These are phyloP conservation scores for Xerocomellus intermedius DNA, from an alignment of 768 basidiomycete genomes.

Conservation along the genomic window DNA sequence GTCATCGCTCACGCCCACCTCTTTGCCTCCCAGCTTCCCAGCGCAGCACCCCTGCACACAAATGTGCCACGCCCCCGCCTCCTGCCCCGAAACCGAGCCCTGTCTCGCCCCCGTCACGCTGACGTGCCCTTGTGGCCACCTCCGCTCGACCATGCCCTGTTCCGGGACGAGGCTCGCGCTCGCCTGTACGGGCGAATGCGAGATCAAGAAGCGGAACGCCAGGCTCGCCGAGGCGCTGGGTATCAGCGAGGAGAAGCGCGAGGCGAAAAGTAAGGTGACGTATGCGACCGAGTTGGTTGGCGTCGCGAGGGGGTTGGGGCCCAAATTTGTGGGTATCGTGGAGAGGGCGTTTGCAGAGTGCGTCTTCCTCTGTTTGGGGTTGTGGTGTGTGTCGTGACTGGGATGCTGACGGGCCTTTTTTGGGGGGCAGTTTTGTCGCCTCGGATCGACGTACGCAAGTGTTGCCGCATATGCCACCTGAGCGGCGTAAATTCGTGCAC, in stretches of 20 bases:
- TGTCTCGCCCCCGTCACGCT: conserved; percentile 69
- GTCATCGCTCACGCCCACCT: not conserved
- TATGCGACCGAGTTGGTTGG: conserved; percentile 64
- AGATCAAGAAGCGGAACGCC: conserved; percentile 82
- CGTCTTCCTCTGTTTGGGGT: conserved; percentile 26
- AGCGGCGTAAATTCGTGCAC: conserved; percentile 81
- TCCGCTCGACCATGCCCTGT: conserved; percentile 72
- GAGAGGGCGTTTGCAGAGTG: conserved; percentile 84
- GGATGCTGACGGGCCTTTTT: not conserved
- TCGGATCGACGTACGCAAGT: conserved; percentile 70
- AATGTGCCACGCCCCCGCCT: conserved; percentile 85
- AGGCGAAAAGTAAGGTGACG: conserved; percentile 37
- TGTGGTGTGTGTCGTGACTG: too few species aligned
- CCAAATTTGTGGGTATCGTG: conserved; percentile 66
- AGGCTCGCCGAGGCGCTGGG: conserved; percentile 89
- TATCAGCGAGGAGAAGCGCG: conserved; percentile 57
- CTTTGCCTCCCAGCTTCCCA: conserved; percentile 48
- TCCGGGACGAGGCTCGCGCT: conserved; percentile 46
- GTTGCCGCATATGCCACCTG: conserved; percentile 76
- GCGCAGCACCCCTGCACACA: conserved; percentile 71
- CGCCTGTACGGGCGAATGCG: conserved; percentile 84
- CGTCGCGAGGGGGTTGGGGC: conserved; percentile 50
- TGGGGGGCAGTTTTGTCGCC: conserved; percentile 53
- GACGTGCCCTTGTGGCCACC: conserved; percentile 80
- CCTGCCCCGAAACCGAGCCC: conserved; percentile 77